Base-by-base conservation (phyloP, 2,329 filamentous ascomycete genomes). In the Keithomyces neogunnii region DNA sequence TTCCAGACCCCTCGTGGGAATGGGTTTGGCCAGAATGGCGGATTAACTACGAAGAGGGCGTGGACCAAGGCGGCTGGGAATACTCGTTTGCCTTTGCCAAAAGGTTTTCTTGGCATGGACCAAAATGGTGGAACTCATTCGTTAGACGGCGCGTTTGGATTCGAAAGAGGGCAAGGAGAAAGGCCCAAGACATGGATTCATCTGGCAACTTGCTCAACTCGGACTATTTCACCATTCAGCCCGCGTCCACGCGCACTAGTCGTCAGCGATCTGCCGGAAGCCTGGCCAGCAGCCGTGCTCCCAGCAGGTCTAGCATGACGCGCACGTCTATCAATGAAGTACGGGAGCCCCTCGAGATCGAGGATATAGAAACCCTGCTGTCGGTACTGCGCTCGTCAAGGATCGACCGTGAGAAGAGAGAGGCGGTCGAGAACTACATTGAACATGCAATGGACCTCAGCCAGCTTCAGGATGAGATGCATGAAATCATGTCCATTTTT, bases 1-100 rank as follows among this genome's bases (percentile, higher is more conserved):
- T 96, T 1, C 93, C 93, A 0, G 93, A 99, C 64, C 93, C 93
- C 5, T 89, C 85, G 55, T 99, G 93, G 93, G 84, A 89, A 64
- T 99, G 93, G 93, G 82, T 72, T 2, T 85, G 81, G 81, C 74
- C 80, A 2, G 80, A 82, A 48, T 86, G 82, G 83, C 74, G 72
- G 31, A 62, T 86, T 58, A 77, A 81, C 53, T 73, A 89, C 78
- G 89, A 92, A 73, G 80, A 86, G 2, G 85, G 86, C 53, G 60
- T 69, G 38, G 93, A 97, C 62, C 86, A 92, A 55, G 88, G 92
- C 56, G 93, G 93, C 3, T 99, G 93, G 93, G 86, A 95, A 65
- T 99, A 99, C 69, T 93, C 89, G 13, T 90, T 96, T 65, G 85
- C 88, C 57, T 99, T 97, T 64, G 74, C 75, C 57, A 81, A 78